Conservation (phyloP, 2,329 filamentous ascomycete species). For the Penicillium aurantiogriseum region DNA sequence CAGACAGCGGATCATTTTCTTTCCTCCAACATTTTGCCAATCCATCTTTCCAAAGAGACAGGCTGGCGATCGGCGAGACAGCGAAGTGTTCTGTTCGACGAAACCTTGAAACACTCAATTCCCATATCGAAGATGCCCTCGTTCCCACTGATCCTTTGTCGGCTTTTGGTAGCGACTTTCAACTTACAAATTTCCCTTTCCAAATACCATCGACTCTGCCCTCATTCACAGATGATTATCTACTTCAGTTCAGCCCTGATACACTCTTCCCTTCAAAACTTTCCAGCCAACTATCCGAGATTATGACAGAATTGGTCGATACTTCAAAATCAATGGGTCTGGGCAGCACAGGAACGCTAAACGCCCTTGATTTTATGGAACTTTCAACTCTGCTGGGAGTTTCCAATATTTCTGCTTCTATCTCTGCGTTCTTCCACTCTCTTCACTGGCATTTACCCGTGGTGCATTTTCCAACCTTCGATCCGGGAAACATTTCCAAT, state of each 20-base stretch:
- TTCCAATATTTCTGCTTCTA: slow-evolving; percentile 28
- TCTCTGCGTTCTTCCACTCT: slow-evolving; percentile 33
- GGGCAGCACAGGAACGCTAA: not conserved
- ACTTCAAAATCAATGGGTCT: slow-evolving; percentile 30
- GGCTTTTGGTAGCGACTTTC: slow-evolving; percentile 13
- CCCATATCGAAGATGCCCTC: slow-evolving; percentile 29
- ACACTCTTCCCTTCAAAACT: slow-evolving; percentile 22
- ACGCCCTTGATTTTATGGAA: slow-evolving; percentile 17
- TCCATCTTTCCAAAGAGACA: slow-evolving; percentile 27
- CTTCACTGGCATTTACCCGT: slow-evolving; percentile 34
- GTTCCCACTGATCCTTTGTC: slow-evolving; percentile 21
- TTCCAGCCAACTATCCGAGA: slow-evolving; percentile 26
- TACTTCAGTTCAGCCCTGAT: slow-evolving; percentile 18
- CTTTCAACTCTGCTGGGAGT: slow-evolving; percentile 25
- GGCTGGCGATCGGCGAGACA: slow-evolving; percentile 32
- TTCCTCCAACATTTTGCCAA: slow-evolving; percentile 33
- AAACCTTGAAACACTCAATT: slow-evolving; percentile 29
- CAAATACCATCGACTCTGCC: slow-evolving; percentile 1
- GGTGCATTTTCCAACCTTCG: slow-evolving; percentile 34
- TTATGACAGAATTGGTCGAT: slow-evolving; percentile 28
- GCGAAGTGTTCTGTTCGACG: slow-evolving; percentile 29
- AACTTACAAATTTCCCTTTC: slow-evolving; percentile 13
- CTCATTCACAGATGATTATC: slow-evolving; percentile 15
- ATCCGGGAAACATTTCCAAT: slow-evolving; percentile 27
- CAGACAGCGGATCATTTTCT: slow-evolving; percentile 22